Conservation (phyloP, 495 filamentous ascomycete species). For the Bryoglossum gracile region DNA sequence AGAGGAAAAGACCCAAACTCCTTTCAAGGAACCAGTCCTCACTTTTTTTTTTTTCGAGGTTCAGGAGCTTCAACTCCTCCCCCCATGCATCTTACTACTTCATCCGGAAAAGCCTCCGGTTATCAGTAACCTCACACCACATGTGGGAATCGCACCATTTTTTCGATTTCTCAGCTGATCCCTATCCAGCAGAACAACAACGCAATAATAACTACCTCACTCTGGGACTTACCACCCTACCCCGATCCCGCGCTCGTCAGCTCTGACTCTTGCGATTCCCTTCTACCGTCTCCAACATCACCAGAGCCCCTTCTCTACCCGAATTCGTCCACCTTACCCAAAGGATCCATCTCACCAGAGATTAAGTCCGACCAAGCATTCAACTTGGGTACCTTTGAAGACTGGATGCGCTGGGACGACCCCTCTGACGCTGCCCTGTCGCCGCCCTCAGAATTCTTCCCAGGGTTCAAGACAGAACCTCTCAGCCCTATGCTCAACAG, state of each 20-base stretch:
- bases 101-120: background rate
- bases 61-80: background rate
- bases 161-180: slow-evolving; percentile 8
- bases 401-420: slow-evolving; percentile 25
- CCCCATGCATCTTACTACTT: background rate
- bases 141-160: background rate
- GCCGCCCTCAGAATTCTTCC: slow-evolving; percentile 14
- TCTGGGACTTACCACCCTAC: slow-evolving; percentile 13
- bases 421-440: slow-evolving; percentile 14
- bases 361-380: slow-evolving; percentile 16
- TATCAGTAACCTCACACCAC: background rate
- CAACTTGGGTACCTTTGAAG: slow-evolving; percentile 21
- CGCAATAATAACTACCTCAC: slow-evolving; percentile 10
- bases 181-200: slow-evolving; percentile 2
- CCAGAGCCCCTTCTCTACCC: slow-evolving; percentile 6
- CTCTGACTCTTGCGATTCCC: slow-evolving; percentile 19
- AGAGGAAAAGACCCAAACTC: background rate
- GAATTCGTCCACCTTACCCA: slow-evolving; percentile 1
- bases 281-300: slow-evolving; percentile 17
- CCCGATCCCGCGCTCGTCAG: slow-evolving; percentile 10
- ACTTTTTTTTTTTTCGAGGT: background rate
- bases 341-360: slow-evolving; percentile 1
- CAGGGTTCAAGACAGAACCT: slow-evolving; percentile 21
- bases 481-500: slow-evolving; percentile 7
- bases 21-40: background rate